Base-by-base conservation (phyloP, 176 grass and related monocot species). In the Calamus simplicifolius region DNA sequence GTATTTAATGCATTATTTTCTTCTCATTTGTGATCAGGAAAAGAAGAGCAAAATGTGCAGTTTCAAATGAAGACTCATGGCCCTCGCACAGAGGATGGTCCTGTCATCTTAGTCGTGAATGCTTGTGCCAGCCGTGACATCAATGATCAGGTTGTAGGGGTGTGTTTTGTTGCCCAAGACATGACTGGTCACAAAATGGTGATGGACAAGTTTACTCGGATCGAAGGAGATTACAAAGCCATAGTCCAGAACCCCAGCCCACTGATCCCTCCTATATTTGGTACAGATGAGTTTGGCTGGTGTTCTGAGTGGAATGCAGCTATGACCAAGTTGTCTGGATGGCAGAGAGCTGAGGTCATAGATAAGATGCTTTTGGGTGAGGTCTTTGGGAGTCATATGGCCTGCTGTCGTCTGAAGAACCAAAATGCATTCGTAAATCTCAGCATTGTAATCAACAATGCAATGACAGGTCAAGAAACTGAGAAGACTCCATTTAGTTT, bases 101-200 rank as follows among this genome's bases (percentile, higher is more conserved):
- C 87, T 21, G 78, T 97, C 56, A 80, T 87, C 38, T 77, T 97
- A 58, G 75, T 91, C 31, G 92, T 88, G 21, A 97, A 97, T 85
- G 87, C 84, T 17, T 97, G 92, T 72, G 84, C 87, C 48, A 90
- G 80, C 54, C 84, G 84, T 3, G 87, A 88, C 69, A 69, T 90
- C 72, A 74, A 91, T 54, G 75, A 88, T 48, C 58, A 82, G 68
- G 72, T 97, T 60, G 83, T 97, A 38, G 92, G 92, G 7, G 92
- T 81, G 18, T 97, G 92, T 66, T 97, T 97, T 71, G 86, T 97
- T 29, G 92, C 92, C 35, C 92, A 97, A 69, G 92, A 97, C 61
- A 85, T 97, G 80, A 97, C 92, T 63, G 80, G 79, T 67, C 92
- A 97, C 64, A 90, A 97, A 75, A 75, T 87, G 66, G 78, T 87